These are phyloP conservation scores for Monilinia polystroma DNA, from an alignment of 2,329 filamentous ascomycete species.

Conservation along the genomic window DNA sequence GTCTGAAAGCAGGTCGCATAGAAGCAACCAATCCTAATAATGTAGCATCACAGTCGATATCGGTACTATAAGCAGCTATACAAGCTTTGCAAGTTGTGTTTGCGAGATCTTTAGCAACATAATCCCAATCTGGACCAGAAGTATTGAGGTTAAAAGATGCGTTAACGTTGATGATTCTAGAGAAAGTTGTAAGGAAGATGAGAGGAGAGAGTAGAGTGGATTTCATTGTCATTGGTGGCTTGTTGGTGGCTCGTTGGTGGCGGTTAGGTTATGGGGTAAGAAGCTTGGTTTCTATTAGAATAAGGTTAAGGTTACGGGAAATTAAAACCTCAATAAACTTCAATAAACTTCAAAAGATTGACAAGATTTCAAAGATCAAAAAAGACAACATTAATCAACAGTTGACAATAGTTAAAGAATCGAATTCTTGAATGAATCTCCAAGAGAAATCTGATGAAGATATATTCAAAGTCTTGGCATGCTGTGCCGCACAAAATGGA, in stretches of 20 bases:
- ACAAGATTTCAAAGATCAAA: not conserved
- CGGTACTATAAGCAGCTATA: slow-evolving; percentile 38
- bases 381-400: not conserved
- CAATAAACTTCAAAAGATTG: not conserved
- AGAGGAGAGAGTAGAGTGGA: not conserved
- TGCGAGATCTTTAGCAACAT: slow-evolving; percentile 38
- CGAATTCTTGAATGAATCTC: not conserved
- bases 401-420: not conserved
- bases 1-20: slow-evolving; percentile 36
- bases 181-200: not conserved
- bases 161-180: not conserved
- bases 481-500: not conserved
- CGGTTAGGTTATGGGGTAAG: not conserved
- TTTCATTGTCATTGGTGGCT: not conserved
- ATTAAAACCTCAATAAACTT: too few relatives aligned
- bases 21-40: slow-evolving; percentile 39
- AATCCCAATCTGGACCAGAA: slow-evolving; percentile 39
- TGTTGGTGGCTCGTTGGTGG: not conserved
- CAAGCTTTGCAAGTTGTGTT: slow-evolving; percentile 38
- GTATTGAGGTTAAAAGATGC: slow-evolving; percentile 37
- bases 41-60: slow-evolving; percentile 39
- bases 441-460: not conserved
- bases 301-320: too few relatives aligned
- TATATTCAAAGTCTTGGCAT: not conserved
- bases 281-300: too few relatives aligned